Conservation (phyloP, 176 grass and related monocot genomes). For the Dendrocalamus sinicus region DNA sequence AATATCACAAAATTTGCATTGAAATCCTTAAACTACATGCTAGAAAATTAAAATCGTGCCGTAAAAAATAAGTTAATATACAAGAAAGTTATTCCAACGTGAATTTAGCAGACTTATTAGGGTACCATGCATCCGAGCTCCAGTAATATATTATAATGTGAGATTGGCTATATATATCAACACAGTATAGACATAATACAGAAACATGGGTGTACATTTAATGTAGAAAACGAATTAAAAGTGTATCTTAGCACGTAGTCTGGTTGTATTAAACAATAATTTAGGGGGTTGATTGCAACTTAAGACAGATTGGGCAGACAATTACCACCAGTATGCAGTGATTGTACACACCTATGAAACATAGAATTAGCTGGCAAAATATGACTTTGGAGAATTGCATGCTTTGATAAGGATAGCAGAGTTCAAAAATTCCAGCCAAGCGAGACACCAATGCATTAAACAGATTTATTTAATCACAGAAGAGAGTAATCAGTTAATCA, state of each 20-base stretch:
- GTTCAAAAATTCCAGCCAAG: neutral
- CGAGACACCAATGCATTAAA: neutral
- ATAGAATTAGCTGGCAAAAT: neutral
- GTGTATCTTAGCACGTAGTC: neutral
- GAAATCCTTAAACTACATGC: neutral
- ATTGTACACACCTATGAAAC: neutral
- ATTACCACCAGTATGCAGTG: neutral
- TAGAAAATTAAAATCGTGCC: neutral
- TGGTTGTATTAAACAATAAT: neutral
- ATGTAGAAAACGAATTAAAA: neutral
- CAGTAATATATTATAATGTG: neutral
- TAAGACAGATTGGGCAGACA: neutral
- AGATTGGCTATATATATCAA: neutral
- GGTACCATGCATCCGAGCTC: slow-evolving; percentile 3
- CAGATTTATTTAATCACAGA: neutral
- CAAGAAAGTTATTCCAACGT: neutral
- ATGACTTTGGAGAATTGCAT: neutral
- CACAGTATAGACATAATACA: neutral
- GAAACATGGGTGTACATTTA: neutral
- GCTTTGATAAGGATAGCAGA: neutral
- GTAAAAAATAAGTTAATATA: neutral
- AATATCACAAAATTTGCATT: neutral
- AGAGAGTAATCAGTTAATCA: neutral
- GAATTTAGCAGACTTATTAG: neutral
- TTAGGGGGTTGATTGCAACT: neutral